Base-by-base conservation (phyloP, 768 basidiomycete genomes). In the Phlegmacium glaucopus region DNA sequence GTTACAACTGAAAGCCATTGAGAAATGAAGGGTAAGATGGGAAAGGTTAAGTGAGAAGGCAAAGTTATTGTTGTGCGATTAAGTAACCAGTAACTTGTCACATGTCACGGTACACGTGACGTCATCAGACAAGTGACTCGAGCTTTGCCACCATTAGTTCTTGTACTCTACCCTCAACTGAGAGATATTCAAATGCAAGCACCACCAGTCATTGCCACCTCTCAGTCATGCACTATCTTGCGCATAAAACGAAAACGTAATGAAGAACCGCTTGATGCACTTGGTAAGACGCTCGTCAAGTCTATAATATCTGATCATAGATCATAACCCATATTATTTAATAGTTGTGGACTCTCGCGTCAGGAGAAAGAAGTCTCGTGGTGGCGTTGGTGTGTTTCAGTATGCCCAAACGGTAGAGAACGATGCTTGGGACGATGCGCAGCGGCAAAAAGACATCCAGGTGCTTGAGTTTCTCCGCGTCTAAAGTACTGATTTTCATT, bases 201-300 rank as follows among this genome's bases (percentile, higher is more conserved):
- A 30, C n/a, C 30, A 9, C 10, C 48, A 39, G 12, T 60, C 42
- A 50, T 56, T 30, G 43, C 64, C 29, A 48, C 50, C 22, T 48
- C 55, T 32, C 74, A 74, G 44, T 62, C 79, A 6, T 85, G 80
- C 58, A 86, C 89, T 1, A 84, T 91, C 56, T 64, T 91, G 27
- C 80, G 90, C 27, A 89, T 91, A 65, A 91, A 91, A 63, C 77
- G 89, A 28, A 90, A 90, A 59, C 75, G 90, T 17, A 85, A 79
- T 29, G 89, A 91, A 54, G 89, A 90, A 58, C 86, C 89, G 29
- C 70, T 90, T 39, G 89, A 91, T 67, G 89, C 85, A 29, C 72
- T 91, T 53, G 85, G 89, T 85, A 69, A 56, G 72, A 63, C 32
- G 32, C 18, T 22, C 22, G n/a, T n/a, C n/a, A n/a, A 39, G 17